Evolutionary conservation across 2,329 filamentous ascomycete genomes (phyloP).

Genomic region (Penicillium digitatum): DNA sequence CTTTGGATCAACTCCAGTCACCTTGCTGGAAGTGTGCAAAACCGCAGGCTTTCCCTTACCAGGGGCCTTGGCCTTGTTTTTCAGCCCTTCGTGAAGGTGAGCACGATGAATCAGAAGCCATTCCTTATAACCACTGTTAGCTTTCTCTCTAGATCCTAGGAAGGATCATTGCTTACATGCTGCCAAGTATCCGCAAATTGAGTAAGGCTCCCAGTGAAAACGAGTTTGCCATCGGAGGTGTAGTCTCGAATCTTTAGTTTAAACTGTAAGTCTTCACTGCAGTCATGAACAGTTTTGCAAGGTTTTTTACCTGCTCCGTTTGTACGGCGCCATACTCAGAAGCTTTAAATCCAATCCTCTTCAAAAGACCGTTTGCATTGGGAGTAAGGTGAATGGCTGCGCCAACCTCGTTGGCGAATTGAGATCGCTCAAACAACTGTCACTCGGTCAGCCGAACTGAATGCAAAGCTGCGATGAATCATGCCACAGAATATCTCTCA

Average conservation of each 20-base stretch:
- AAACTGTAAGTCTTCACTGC: neutral
- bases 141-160: no score
- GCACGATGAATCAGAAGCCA: no score
- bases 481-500: neutral
- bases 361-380: constrained; percentile 57
- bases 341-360: constrained; percentile 43
- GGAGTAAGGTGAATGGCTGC: constrained; percentile 62
- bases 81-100: no score
- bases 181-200: no score
- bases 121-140: no score
- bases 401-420: constrained; percentile 54
- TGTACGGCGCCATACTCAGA: constrained; percentile 41
- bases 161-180: no score
- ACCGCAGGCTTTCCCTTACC: no score
- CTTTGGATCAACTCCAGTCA: no score
- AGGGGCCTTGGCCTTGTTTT: no score
- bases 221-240: neutral
- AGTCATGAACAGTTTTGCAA: neutral
- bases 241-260: neutral
- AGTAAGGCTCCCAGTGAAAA: neutral
- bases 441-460: neutral
- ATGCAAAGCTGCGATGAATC: neutral
- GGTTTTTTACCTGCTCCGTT: constrained; percentile 25
- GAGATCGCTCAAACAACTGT: constrained; percentile 53
- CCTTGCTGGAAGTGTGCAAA: no score